phyloP scores from a whole-genome alignment of 495 filamentous ascomycete genomes.

The Penicillium antarcticum region DNA sequence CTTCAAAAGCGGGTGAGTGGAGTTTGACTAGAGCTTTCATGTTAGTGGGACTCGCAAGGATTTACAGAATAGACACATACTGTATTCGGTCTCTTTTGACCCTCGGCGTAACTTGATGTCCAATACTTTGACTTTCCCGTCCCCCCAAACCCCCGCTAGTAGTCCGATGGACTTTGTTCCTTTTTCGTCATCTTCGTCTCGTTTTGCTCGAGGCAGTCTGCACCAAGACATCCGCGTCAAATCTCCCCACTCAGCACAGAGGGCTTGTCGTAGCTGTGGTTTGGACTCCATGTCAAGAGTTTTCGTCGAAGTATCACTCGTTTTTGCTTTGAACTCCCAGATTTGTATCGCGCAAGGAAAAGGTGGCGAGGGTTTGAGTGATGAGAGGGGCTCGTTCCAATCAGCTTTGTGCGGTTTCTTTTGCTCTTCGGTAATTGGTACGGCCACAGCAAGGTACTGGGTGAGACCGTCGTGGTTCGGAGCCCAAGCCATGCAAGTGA shows the following conservation, averaged over 20 bases:
- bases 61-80: conserved; percentile 22
- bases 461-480: conserved; percentile 47
- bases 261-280: conserved; percentile 43
- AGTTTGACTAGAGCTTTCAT: conserved; percentile 38
- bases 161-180: conserved; percentile 47
- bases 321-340: conserved; percentile 51
- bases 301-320: conserved; percentile 21
- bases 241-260: conserved; percentile 64
- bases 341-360: conserved; percentile 55
- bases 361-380: conserved; percentile 45
- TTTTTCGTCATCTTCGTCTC: conserved; percentile 33
- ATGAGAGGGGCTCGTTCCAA: conserved; percentile 24
- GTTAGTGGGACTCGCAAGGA: background rate
- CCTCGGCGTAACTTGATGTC: conserved; percentile 43
- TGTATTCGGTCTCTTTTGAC: conserved; percentile 32
- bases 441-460: conserved; percentile 55
- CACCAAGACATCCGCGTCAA: conserved; percentile 62
- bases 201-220: conserved; percentile 42
- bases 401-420: conserved; percentile 17
- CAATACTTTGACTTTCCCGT: conserved; percentile 60
- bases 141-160: conserved; percentile 59
- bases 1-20: conserved; percentile 51
- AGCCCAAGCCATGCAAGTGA: conserved; percentile 55
- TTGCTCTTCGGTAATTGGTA: conserved; percentile 37
- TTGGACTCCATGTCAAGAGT: conserved; percentile 36